Conservation (phyloP, 192 early-diverging fungal genomes). For the Podila epigama region DNA sequence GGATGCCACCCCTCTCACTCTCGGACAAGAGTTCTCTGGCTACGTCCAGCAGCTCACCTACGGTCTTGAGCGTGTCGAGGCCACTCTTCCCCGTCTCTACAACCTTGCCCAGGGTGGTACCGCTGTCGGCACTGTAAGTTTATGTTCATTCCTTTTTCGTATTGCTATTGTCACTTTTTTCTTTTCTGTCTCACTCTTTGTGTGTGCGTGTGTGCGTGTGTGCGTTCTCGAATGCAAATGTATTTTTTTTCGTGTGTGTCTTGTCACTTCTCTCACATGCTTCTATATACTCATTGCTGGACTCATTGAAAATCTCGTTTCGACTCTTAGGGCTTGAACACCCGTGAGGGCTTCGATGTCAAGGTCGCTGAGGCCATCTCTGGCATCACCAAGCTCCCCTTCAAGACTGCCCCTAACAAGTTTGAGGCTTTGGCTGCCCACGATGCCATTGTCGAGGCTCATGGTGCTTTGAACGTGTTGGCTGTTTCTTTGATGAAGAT, state of each 20-base stretch:
- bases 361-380: conserved; percentile 91
- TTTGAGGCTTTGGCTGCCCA: conserved; percentile 99
- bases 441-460: conserved; percentile 97
- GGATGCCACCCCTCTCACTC: conserved; percentile 97
- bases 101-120: conserved; percentile 97
- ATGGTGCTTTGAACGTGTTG: conserved; percentile 93
- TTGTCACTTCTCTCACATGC: not conserved
- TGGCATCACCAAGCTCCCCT: conserved; percentile 85
- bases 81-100: conserved; percentile 83
- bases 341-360: conserved; percentile 89
- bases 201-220: too few relatives aligned
- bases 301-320: too few relatives aligned
- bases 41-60: conserved; percentile 92
- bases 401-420: conserved; percentile 98
- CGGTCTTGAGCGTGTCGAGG: conserved; percentile 88
- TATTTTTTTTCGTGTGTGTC: too few relatives aligned
- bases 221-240: too few relatives aligned
- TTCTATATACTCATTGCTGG: not conserved
- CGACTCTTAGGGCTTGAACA: conserved; percentile 96
- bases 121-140: conserved; percentile 87
- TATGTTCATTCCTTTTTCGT: not conserved
- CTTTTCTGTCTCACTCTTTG: too few relatives aligned
- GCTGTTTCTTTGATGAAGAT: conserved; percentile 99
- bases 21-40: conserved; percentile 99
- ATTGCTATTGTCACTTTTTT: too few relatives aligned